Base-by-base conservation (phyloP, 2,329 filamentous ascomycete genomes). In the Colletotrichum cereale region DNA sequence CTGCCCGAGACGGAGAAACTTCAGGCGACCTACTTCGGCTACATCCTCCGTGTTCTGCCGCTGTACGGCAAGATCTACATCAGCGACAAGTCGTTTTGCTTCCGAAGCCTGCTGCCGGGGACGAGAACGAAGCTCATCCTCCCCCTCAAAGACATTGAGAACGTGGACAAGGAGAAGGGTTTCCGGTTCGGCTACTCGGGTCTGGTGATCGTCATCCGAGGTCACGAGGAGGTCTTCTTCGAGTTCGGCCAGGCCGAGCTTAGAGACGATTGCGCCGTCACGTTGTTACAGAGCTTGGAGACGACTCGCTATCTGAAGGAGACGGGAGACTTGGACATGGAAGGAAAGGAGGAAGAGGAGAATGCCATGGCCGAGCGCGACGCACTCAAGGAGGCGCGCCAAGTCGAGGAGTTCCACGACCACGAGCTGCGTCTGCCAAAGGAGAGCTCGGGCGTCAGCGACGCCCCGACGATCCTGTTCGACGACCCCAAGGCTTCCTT, bases 31-130 rank as follows among this genome's bases (percentile, higher is more conserved):
- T 98, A 96, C 81, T 98, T 95, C 81, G 94, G 93, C n/a, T 93
- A 93, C 78, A 86, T 98, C n/a, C 90, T 97, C 76, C 91, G 95
- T 3, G 94, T 97, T 0, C 82, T 98, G 38, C 96, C 96, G 3
- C 86, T 98, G 2, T 98, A 98, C 77, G 96, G 96, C 76, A 99
- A 98, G 82, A 93, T 98, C 42, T 99, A 99, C 81, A 91, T 98
- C 75, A 95, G 96, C 78, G 91, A 95, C 75, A 89, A 90, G 29
- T 92, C 91, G 69, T 93, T 98, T 74, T 99, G 96, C 83, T 99
- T 97, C 82, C 92, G 96, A 67, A 98, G 95, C 79, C 84, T 98
- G 63, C 85, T 98, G 44, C 94, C 94, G 1, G 95, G 95, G 1
- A 97, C 94, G 3, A 90, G 94, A 67, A 98, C 96, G 0, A 98